Evolutionary conservation across 75 land plant genomes (phyloP), one percentile per base, ranked within the genome.

Genomic region (Adiantum capillusveneris): DNA sequence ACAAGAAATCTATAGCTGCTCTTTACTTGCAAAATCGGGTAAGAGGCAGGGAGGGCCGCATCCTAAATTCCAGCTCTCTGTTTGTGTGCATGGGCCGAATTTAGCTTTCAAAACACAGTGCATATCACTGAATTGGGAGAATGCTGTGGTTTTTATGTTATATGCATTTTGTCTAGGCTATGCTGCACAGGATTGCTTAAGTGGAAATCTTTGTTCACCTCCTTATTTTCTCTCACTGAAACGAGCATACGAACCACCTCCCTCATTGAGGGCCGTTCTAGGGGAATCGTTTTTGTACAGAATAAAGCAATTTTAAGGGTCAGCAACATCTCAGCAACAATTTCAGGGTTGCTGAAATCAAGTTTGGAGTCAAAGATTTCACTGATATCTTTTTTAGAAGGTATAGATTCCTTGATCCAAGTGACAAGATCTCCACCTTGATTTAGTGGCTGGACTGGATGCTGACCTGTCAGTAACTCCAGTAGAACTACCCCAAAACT

Each of bases 401-500:
- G 58, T 18, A 86, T 65, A 31, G 75, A 58, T 61, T 59, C 68
- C 53, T 78, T 78, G 24, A 79, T 80, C 92, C 88, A 84, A n/a
- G 67, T 78, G 5, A 79, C 84, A 30, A 87, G 71, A 59, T 84
- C 82, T 0, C 83, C 85, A 64, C 88, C 92, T 34, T 81, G 77
- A 2, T 83, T 80, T 17, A 81, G 57, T 11, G 84, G 79, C 51
- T 81, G 82, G 43, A 83, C 72, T 16, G 87, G 84, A 17, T 71
- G 63, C 56, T 62, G 58, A 11, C 91, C 91, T 2, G 91, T 87
- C 11, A 87, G 29, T 16, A 87, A 55, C 74, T 86, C 90, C 37
- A 86, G 66, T 21, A 84, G 65, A 42, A 86, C 87, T 25, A 84
- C 88, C 11, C 88, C 88, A 65, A 78, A 87, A 45, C 84, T 81